Conservation (phyloP, 2,329 filamentous ascomycete species). For the Stagonosporopsis chrysanthemi region DNA sequence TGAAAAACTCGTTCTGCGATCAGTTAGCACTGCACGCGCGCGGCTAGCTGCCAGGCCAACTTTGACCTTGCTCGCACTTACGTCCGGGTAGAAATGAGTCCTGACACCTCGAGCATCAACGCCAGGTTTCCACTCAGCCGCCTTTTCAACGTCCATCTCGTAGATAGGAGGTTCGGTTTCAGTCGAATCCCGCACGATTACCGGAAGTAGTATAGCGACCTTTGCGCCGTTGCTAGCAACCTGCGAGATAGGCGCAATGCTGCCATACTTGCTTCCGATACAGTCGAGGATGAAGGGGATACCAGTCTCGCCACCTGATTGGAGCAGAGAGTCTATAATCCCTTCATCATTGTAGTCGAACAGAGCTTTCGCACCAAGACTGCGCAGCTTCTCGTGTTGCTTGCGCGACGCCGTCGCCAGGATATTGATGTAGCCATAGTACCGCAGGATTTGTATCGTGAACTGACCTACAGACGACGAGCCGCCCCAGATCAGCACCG, state of each 20-base stretch:
- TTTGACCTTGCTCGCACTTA: constrained; percentile 36
- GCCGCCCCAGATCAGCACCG: constrained; percentile 55
- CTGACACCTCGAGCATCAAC: constrained; percentile 63
- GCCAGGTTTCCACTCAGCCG: constrained; percentile 60
- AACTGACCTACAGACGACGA: constrained; percentile 54
- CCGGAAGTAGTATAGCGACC: constrained; percentile 67
- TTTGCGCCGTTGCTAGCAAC: constrained; percentile 59
- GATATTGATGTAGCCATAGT: constrained; percentile 52
- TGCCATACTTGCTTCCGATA: constrained; percentile 43
- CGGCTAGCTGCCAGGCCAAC: neutral
- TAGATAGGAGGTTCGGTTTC: constrained; percentile 60
- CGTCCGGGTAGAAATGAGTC: constrained; percentile 62
- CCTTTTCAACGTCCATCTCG: constrained; percentile 59
- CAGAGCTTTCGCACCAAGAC: constrained; percentile 47
- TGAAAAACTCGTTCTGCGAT: constrained; percentile 62
- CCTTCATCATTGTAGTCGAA: constrained; percentile 52
- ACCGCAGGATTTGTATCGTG: constrained; percentile 53
- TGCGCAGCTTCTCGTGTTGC: constrained; percentile 49
- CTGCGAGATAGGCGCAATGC: constrained; percentile 52
- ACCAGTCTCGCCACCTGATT: constrained; percentile 24
- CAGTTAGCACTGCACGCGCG: constrained; percentile 4
- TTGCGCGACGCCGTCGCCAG: constrained; percentile 49
- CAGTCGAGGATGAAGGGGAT: constrained; percentile 42
- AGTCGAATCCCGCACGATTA: constrained; percentile 63
- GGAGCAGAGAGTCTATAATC: constrained; percentile 43